Conservation (phyloP, 768 basidiomycete genomes). For the Tricholoma terreum region DNA sequence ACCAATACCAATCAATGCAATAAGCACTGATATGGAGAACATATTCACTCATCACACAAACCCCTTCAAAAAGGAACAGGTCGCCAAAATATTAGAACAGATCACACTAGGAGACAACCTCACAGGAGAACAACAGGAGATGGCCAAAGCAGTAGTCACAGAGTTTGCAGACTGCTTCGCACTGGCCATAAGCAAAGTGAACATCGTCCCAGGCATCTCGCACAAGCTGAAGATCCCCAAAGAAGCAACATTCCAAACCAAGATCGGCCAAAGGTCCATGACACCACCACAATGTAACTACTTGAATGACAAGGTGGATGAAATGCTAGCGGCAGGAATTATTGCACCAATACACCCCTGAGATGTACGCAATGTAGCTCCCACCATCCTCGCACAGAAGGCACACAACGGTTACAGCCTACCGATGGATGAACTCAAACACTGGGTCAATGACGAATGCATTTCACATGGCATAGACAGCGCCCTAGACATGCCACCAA, state of each 20-base stretch:
- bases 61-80: not conserved
- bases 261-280: constrained; percentile 19
- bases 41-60: not conserved
- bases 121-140: not conserved
- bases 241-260: too few relatives aligned
- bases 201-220: not conserved
- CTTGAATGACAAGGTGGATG: too few relatives aligned
- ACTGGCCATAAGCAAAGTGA: not conserved
- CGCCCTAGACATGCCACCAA: constrained; percentile 17
- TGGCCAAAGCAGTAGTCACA: not conserved
- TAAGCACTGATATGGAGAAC: not conserved
- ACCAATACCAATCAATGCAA: not conserved
- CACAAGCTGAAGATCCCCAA: constrained; percentile 38
- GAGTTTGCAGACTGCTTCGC: not conserved
- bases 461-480: constrained; percentile 17
- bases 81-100: not conserved
- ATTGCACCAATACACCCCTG: too few relatives aligned
- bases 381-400: too few relatives aligned
- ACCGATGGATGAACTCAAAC: constrained; percentile 31
- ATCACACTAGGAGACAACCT: not conserved
- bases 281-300: too few relatives aligned
- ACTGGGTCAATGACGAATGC: constrained; percentile 33
- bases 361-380: too few relatives aligned
- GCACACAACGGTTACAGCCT: too few relatives aligned
- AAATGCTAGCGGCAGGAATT: too few relatives aligned